Base-by-base conservation (phyloP, 805 yeast species). In the Wickerhamiella kazuoi region DNA sequence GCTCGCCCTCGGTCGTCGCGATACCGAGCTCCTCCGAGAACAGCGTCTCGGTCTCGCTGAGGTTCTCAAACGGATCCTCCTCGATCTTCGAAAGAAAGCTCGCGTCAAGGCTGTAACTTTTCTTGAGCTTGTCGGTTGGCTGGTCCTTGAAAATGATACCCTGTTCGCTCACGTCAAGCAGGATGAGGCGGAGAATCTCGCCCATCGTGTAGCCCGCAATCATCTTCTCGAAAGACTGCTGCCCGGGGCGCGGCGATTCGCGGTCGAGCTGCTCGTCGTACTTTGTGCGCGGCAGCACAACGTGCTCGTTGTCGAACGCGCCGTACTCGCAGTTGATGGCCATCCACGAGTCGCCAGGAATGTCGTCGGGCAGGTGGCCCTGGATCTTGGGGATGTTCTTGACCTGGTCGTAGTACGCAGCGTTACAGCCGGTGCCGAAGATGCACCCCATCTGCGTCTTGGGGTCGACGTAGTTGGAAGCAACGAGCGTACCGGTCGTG, bases 271-370 rank as follows among this genome's bases (percentile, higher is more conserved):
- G 68, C 40, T 76, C 56, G 61, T 87, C 98, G 60, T 74, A 87
- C 59, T 76, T 77, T 49, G 93, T 86, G 64, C 95, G 74, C 56
- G 97, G 97, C 51, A 87, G 69, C 28, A 76, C 71, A 8, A 50
- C 43, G 54, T 79, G 93, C 62, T 83, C 95, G 57, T 83, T 86
- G 60, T 87, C 97, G 57, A 87, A 87, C 5, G 96, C 87, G 54
- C 98, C 97, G 65, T 87, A 87, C 66, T 87, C 98, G 68, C 96
- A 84, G 69, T 87, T 87, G 60, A 87, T 87, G 40, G 95, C 95
- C 93, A 87, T 86, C 46, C 78, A 75, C 33, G 79, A 68, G 37
- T 71, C 71, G 5, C 55, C 60, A 30, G 71, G 55, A 49, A 83
- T 70, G 55, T 82, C 94, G 33, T 60, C 63, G 23, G 74, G 69